Base-by-base conservation (phyloP, 768 basidiomycete genomes). In the Rhizopogon salebrosus region DNA sequence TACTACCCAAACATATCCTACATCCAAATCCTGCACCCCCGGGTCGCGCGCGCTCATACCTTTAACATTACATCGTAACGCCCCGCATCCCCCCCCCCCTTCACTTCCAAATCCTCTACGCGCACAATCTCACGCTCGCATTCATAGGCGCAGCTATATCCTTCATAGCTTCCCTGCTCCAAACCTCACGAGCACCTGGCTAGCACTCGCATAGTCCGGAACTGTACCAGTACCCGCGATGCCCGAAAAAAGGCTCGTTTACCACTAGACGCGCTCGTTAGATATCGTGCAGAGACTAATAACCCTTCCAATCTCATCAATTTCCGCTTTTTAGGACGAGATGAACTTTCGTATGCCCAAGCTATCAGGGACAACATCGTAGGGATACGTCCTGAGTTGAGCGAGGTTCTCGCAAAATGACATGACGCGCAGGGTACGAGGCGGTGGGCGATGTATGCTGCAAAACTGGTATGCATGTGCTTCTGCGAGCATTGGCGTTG, bases 171-270 rank as follows among this genome's bases (percentile, higher is more conserved):
- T 80, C 80, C 59, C 68, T 68, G 3, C 66, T 79, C n/a, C n/a
- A n/a, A n/a, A n/a, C 52, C 64, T 81, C 41, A 67, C 67, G n/a
- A 77, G 75, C 61, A 76, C 74, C 3, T 80, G 75, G 75, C 69
- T 81, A 37, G 60, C 76, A 1, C 62, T 77, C 20, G 70, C 71
- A 2, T 80, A 76, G 75, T 51, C 55, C 2, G 57, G 64, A 2
- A 53, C 60, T 26, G 57, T 72, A 13, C 13, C 54, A 2, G 70
- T 75, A 52, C 76, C 78, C 0, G 45, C 60, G 20, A 70, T 72
- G 1, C 8, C 59, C 2, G 64, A 67, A 27, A 68, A 54, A 0
- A 63, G 72, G 2, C 66, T 78, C 8, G 61, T 18, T 5, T 76
- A 71, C 37, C 77, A 80, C 57, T 79, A 20, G 48, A 56, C 0